Base-by-base conservation (phyloP, 257 asterid species). In the Plectranthus barbatus region DNA sequence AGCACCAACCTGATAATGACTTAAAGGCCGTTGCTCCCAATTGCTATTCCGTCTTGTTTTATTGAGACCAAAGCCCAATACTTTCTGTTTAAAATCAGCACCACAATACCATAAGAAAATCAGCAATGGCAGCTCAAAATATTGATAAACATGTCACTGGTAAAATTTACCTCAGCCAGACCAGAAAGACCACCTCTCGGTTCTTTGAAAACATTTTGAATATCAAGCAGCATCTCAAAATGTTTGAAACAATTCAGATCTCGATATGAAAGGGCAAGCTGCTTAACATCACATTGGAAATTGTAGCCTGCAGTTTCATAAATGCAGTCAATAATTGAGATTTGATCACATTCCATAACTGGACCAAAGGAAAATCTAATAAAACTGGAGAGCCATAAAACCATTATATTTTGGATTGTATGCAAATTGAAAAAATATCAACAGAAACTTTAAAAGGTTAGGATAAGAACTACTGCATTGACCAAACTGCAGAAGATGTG, bases 1-100 rank as follows among this genome's bases (percentile, higher is more conserved):
- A 64, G 21, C 34, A 72, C 70, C 44, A 39, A 81, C 98, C 97
- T 92, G 97, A 72, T 82, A 69, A 54, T 67, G 83, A 73, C 80
- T 90, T 53, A 93, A 67, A 48, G 99, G 97, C 14, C 99, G 83
- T 64, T 80, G 84, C 87, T 93, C 99, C 99, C 97, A 93, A 64
- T 90, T 80, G 90, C 96, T 90, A 66, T 90, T 90, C 60, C 97
- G 83, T 73, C 99, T 85, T 1, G 97, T 90, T 77, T 93, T 93
- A 73, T 90, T 90, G 74, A 93, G 75, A 53, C 92, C 85, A 56
- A 79, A 71, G 21, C 97, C 97, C 81, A 93, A 37, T 67, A 87
- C 81, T 81, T 84, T 90, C 99, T 93, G 83, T 55, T 70, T 67
- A 60, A 70, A 71, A 57, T 56, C 62, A 74, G 53, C 62, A 68